phyloP scores from a whole-genome alignment of 2,329 filamentous ascomycete genomes.

The Trichophaea hybrida region DNA sequence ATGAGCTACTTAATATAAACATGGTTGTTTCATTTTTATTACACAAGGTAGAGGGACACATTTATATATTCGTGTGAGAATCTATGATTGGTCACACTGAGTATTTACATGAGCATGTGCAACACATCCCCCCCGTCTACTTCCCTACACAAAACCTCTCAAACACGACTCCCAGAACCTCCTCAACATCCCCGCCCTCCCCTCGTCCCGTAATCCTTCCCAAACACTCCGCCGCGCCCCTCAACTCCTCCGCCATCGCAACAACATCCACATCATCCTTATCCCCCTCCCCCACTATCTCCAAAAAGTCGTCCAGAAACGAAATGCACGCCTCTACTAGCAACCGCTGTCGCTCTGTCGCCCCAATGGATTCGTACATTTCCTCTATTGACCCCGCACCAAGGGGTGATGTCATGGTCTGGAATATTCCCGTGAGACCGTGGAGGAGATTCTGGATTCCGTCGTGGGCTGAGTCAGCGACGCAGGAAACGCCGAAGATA shows the following conservation, averaged over 20 bases:
- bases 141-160: conserved; percentile 53
- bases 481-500: conserved; percentile 56
- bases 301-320: conserved; percentile 60
- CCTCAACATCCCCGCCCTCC: conserved; percentile 78
- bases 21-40: no score
- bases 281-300: conserved; percentile 39
- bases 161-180: conserved; percentile 91
- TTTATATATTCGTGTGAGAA: no score
- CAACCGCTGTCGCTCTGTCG: conserved; percentile 76
- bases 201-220: conserved; percentile 77
- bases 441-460: conserved; percentile 57
- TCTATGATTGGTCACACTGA: no score
- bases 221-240: conserved; percentile 64
- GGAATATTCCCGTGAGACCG: conserved; percentile 53
- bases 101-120: no score
- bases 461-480: conserved; percentile 34
- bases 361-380: conserved; percentile 59
- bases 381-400: conserved; percentile 27
- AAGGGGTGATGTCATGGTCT: conserved; percentile 47
- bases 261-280: conserved; percentile 60
- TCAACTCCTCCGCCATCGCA: conserved; percentile 74
- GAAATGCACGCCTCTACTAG: conserved; percentile 59
- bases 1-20: no score
- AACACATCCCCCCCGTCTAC: no score
- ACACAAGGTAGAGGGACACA: no score